Percentiles rank a stretch among this genome's conserved stretches.
Conservation (phyloP, 1,139 yeast genomes). For the Saccharomyces hybrid region DNA sequence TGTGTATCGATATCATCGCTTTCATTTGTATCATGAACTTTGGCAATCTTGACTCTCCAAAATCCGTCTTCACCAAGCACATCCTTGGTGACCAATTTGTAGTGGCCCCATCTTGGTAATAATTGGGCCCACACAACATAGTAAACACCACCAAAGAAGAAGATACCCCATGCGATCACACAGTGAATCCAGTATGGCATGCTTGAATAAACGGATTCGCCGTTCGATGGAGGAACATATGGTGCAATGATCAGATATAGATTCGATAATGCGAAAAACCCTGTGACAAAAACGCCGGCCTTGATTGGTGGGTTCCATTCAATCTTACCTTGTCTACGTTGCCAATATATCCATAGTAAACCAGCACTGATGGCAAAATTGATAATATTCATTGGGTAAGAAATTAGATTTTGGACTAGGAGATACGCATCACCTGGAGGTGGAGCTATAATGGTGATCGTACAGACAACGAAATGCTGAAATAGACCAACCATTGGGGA, state of each 20-base stretch:
- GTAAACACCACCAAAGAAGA: conserved; percentile 61
- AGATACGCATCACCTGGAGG: conserved; percentile 77
- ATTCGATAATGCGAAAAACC: conserved; percentile 61
- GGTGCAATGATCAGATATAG: conserved; percentile 72
- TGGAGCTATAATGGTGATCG: conserved; percentile 50
- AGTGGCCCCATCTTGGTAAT: conserved; percentile 52
- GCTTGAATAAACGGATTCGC: conserved; percentile 55
- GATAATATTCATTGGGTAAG: conserved; percentile 66
- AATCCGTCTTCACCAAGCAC: conserved; percentile 64
- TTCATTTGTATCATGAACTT: conserved; percentile 23
- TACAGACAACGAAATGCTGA: conserved; percentile 47
- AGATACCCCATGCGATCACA: conserved; percentile 75
- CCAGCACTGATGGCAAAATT: conserved; percentile 68
- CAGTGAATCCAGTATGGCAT: conserved; percentile 78
- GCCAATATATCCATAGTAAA: conserved; percentile 54
- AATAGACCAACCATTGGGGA: conserved; percentile 40
- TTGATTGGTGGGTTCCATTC: conserved; percentile 72
- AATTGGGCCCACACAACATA: conserved; percentile 62
- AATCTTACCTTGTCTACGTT: conserved; percentile 42
- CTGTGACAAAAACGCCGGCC: conserved; percentile 55
- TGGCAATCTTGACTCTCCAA: conserved; percentile 59
- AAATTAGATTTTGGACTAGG: conserved; percentile 63
- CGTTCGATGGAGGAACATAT: conserved; percentile 63
- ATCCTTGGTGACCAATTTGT: conserved; percentile 50
- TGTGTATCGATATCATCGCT: conserved; percentile 4